Evolutionary conservation across 1,139 yeast species (phyloP).

Genomic region (Yamadazyma atlantica): DNA sequence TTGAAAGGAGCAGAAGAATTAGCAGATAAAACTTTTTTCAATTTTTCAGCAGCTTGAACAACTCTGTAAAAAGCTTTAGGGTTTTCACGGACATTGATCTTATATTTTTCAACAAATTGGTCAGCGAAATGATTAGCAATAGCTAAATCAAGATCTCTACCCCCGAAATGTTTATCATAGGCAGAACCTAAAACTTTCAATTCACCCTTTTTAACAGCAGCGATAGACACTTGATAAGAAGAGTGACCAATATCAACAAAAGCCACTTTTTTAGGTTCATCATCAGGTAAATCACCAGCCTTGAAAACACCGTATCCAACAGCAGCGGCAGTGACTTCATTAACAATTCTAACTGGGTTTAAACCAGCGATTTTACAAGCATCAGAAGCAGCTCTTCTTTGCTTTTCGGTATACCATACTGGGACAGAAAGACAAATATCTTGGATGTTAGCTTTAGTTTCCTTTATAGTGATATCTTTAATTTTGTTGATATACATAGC

Average conservation of each 20-base stretch:
- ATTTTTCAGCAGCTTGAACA: slow-evolving; percentile 83
- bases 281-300: slow-evolving; percentile 91
- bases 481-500: slow-evolving; percentile 95
- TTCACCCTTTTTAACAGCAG: slow-evolving; percentile 94
- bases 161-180: slow-evolving; percentile 96
- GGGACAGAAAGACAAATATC: slow-evolving; percentile 97
- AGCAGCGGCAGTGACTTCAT: slow-evolving; percentile 97
- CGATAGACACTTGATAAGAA: slow-evolving; percentile 86
- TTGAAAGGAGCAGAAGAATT: slow-evolving; percentile 93
- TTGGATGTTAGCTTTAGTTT: slow-evolving; percentile 75
- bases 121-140: slow-evolving; percentile 94
- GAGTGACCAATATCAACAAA: slow-evolving; percentile 97
- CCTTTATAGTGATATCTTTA: slow-evolving; percentile 75
- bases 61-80: slow-evolving; percentile 96
- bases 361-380: slow-evolving; percentile 95
- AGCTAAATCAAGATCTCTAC: slow-evolving; percentile 93
- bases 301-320: slow-evolving; percentile 99
- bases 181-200: slow-evolving; percentile 90
- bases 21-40: slow-evolving; percentile 96
- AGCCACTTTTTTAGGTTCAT: slow-evolving; percentile 85
- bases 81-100: slow-evolving; percentile 86
- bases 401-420: slow-evolving; percentile 94
- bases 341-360: slow-evolving; percentile 96
- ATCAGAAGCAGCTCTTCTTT: slow-evolving; percentile 95
- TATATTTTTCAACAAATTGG: slow-evolving; percentile 86